Conservation (phyloP, 139 green algal genomes). For the Micromonas commoda region DNA sequence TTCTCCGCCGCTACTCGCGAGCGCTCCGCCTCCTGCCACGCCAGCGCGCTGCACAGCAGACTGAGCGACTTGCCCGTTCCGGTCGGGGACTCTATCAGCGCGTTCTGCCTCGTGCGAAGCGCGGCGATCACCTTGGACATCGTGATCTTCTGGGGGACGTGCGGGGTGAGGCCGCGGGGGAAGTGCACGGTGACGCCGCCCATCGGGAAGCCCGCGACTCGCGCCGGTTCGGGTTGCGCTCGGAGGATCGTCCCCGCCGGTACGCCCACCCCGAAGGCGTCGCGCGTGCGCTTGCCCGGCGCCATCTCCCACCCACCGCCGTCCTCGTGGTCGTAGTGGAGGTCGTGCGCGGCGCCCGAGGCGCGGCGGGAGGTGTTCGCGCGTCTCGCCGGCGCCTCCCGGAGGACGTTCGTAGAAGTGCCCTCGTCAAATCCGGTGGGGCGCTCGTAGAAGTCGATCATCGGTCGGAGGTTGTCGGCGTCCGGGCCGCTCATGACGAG, state of each 20-base stretch:
- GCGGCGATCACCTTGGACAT: constrained; percentile 50
- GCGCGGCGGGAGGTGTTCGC: too few species aligned
- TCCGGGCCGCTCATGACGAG: too few species aligned
- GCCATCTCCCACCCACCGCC: not conserved
- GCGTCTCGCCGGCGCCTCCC: too few species aligned
- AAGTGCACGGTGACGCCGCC: constrained; percentile 7
- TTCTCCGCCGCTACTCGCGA: not conserved
- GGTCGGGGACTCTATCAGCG: constrained; percentile 63
- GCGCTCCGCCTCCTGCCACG: constrained; percentile 22
- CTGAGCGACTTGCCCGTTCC: constrained; percentile 80
- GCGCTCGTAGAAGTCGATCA: too few species aligned
- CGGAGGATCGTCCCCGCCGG: not conserved
- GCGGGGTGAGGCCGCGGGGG: not conserved
- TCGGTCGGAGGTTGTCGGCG: too few species aligned
- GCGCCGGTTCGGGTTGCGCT: not conserved
- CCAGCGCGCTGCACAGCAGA: constrained; percentile 71
- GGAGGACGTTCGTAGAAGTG: too few species aligned
- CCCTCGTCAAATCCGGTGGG: too few species aligned
- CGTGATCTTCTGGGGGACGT: constrained; percentile 10
- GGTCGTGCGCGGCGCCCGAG: too few species aligned
- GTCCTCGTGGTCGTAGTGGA: not conserved
- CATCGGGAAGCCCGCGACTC: not conserved
- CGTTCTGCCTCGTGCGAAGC: constrained; percentile 58
- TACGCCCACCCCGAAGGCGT: not conserved
- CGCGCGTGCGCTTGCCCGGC: not conserved